A percentile compares a stretch with the other conserved stretches of the same genome.
These are phyloP conservation scores for Picea mariana DNA, from an alignment of 83 land plant genomes.

Conservation along the genomic window DNA sequence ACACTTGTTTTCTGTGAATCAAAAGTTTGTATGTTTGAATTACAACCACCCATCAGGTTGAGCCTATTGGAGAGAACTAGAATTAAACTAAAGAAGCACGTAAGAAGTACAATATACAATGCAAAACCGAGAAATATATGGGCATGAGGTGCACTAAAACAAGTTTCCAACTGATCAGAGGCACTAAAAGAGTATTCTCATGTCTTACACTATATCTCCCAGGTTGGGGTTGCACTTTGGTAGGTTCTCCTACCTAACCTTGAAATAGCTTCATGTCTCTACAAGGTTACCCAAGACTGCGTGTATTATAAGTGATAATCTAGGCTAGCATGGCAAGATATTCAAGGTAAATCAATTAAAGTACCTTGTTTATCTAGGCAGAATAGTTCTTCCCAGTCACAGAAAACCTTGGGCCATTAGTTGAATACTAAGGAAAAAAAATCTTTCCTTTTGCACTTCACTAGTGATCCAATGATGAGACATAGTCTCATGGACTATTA, in stretches of 20 bases:
- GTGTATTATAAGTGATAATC: background rate
- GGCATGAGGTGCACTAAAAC: background rate
- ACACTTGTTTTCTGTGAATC: background rate
- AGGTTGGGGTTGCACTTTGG: background rate
- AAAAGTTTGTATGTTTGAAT: background rate
- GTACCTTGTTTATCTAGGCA: no score
- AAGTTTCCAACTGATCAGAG: background rate
- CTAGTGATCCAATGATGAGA: no score
- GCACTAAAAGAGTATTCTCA: background rate
- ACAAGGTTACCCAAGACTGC: background rate
- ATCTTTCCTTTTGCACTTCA: no score
- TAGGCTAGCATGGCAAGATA: background rate
- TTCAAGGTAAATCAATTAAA: background rate
- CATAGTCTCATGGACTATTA: no score
- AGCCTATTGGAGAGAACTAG: background rate
- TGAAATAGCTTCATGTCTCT: background rate
- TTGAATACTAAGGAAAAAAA: no score
- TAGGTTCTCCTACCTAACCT: background rate
- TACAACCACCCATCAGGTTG: background rate
- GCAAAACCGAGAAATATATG: background rate
- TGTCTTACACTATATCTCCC: background rate
- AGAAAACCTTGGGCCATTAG: no score
- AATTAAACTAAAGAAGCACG: background rate
- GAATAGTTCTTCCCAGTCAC: no score
- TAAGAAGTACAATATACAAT: background rate